These are phyloP conservation scores for Oryza meridionalis DNA, from an alignment of 176 grass and related monocot species.

Conservation along the genomic window DNA sequence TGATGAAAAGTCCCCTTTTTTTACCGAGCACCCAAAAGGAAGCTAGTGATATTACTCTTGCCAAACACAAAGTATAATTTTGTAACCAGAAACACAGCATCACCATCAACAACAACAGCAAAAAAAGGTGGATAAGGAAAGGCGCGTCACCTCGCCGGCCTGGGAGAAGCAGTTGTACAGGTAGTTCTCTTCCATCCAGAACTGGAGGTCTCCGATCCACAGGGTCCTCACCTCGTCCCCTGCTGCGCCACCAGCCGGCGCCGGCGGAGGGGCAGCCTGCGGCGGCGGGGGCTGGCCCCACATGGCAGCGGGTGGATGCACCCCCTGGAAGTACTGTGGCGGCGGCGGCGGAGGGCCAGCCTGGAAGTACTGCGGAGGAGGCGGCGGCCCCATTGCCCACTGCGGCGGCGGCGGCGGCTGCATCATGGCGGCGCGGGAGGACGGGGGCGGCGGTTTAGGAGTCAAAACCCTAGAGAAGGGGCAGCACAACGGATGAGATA, in stretches of 20 bases:
- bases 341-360: conserved; percentile 2
- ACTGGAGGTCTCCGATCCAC: conserved; percentile 35
- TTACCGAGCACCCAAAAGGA: not conserved
- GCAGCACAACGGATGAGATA: not conserved
- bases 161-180: conserved; percentile 39
- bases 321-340: conserved; percentile 23
- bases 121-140: not conserved
- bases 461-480: conserved; percentile 37
- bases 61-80: not conserved
- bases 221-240: conserved; percentile 12
- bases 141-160: conserved; percentile 40
- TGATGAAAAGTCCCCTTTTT: not conserved
- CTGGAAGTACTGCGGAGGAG: conserved; percentile 35
- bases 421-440: conserved; percentile 31
- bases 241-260: conserved; percentile 7
- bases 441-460: conserved; percentile 19
- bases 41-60: not conserved
- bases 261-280: not conserved
- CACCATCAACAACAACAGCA: not conserved
- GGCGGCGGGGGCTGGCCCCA: conserved; percentile 41
- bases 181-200: conserved; percentile 52
- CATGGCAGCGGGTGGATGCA: conserved; percentile 32
- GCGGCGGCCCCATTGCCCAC: conserved; percentile 41
- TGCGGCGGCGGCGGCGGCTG: conserved; percentile 35
- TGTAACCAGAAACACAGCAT: not conserved